Evolutionary conservation across 345 rosid genomes (phyloP).

Genomic region (Euphorbia tirucalli): DNA sequence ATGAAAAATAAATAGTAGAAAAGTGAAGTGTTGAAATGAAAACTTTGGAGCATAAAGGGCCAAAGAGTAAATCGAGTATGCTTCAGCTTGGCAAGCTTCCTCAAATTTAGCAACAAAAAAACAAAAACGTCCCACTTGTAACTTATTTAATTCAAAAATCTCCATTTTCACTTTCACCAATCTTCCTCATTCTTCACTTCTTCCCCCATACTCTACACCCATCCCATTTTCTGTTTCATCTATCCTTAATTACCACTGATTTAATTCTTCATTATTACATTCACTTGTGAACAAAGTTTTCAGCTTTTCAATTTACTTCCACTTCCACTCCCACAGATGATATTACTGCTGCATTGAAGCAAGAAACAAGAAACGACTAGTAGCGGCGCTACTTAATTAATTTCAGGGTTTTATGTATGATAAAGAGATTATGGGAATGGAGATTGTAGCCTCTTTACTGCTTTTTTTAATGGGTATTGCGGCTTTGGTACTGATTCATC

Average conservation of each 20-base stretch:
- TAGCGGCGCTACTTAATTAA: not conserved
- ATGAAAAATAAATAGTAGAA: too few relatives aligned
- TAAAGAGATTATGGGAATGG: slow-evolving; percentile 34
- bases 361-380: too few relatives aligned
- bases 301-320: slow-evolving; percentile 1
- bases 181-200: slow-evolving; percentile 7
- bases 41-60: too few relatives aligned
- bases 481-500: slow-evolving; percentile 38
- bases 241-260: not conserved
- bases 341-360: too few relatives aligned
- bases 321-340: too few relatives aligned
- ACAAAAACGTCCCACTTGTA: slow-evolving; percentile 20
- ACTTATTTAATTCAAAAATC: slow-evolving; percentile 1
- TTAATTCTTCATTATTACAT: not conserved
- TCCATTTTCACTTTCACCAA: slow-evolving; percentile 22
- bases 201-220: not conserved
- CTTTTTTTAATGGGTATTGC: slow-evolving; percentile 38
- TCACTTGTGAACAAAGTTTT: not conserved
- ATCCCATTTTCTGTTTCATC: slow-evolving; percentile 15
- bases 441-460: slow-evolving; percentile 28
- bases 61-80: not conserved
- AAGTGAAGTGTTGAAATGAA: too few relatives aligned
- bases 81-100: too few relatives aligned
- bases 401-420: not conserved
- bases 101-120: slow-evolving; percentile 6